A percentile compares a stretch with the other conserved stretches of the same genome.
Conservation (phyloP, 768 basidiomycete species). For the Exsudoporus frostii region DNA sequence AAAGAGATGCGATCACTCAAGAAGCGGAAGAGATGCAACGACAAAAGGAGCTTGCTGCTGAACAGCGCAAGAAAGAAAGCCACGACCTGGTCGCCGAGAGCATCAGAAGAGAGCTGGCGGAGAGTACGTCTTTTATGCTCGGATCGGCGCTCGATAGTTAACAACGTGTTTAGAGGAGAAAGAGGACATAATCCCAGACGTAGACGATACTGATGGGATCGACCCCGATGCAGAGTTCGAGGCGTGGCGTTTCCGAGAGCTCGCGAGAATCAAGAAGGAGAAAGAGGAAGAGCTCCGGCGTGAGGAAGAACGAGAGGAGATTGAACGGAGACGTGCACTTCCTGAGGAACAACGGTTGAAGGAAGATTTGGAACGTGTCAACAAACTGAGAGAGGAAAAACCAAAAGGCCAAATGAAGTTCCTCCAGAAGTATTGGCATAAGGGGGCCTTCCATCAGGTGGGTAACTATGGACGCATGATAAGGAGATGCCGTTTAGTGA, state of each 20-base stretch:
- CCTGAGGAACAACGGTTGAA: conserved; percentile 91
- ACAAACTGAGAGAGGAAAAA: conserved; percentile 80
- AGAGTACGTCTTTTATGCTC: conserved; percentile 57
- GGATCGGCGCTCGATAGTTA: background rate
- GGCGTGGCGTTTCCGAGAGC: conserved; percentile 91
- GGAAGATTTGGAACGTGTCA: conserved; percentile 87
- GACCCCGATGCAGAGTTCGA: conserved; percentile 92
- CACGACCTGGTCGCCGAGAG: conserved; percentile 94
- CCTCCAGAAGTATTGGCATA: conserved; percentile 98
- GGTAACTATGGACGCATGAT: conserved; percentile 15
- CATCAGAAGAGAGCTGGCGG: conserved; percentile 84
- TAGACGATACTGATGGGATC: conserved; percentile 93
- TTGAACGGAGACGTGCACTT: conserved; percentile 86
- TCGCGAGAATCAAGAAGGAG: conserved; percentile 90
- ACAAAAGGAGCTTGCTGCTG: conserved; percentile 70
- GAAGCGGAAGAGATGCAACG: conserved; percentile 74
- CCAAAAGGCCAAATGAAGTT: conserved; percentile 91
- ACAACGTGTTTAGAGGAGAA: conserved; percentile 69
- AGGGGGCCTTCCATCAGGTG: conserved; percentile 98
- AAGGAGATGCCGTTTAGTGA: conserved; percentile 14
- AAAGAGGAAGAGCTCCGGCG: conserved; percentile 81
- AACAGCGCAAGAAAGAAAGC: conserved; percentile 82
- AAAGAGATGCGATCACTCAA: conserved; percentile 61
- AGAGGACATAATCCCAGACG: conserved; percentile 75
- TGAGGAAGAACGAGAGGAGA: conserved; percentile 85